Conservation (phyloP, 2,329 filamentous ascomycete species). For the Scytalidium lignicola region DNA sequence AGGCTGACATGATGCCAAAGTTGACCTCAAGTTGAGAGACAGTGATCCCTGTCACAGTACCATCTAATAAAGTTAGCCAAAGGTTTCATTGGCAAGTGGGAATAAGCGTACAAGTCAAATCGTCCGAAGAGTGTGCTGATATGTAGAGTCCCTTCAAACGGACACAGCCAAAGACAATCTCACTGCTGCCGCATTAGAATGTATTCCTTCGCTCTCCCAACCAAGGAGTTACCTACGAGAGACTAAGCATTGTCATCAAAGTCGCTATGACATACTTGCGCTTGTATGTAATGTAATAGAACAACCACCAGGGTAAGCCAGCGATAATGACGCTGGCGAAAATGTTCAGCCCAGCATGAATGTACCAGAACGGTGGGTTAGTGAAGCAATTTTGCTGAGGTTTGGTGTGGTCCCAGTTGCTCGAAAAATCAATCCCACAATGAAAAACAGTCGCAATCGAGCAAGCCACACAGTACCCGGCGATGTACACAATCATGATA, state of each 20-base stretch:
- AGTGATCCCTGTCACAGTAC: slow-evolving; percentile 4
- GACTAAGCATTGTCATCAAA: slow-evolving; percentile 5
- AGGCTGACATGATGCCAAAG: slow-evolving; percentile 11
- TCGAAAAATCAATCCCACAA: slow-evolving; percentile 8
- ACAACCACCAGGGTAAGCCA: slow-evolving; percentile 7
- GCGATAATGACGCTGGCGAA: slow-evolving; percentile 5
- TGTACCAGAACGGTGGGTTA: slow-evolving; percentile 12
- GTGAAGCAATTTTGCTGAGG: slow-evolving; percentile 10
- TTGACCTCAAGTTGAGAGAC: slow-evolving; percentile 11
- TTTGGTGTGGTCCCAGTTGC: slow-evolving; percentile 7
- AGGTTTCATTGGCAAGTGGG: neutral
- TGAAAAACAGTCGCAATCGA: slow-evolving; percentile 11
- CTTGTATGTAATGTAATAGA: slow-evolving; percentile 8
- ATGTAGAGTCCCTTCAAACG: neutral
- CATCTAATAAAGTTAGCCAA: slow-evolving; percentile 2
- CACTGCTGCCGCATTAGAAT: neutral
- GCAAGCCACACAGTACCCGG: slow-evolving; percentile 3
- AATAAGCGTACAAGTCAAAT: neutral
- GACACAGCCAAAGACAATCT: neutral
- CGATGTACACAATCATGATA: slow-evolving; percentile 9
- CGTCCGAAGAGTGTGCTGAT: neutral
- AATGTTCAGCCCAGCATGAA: slow-evolving; percentile 10
- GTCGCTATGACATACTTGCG: slow-evolving; percentile 7
- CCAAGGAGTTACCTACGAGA: slow-evolving; percentile 5
- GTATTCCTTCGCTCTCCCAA: neutral